Base-by-base conservation (phyloP, 495 filamentous ascomycete genomes). In the Penicillium steckii region DNA sequence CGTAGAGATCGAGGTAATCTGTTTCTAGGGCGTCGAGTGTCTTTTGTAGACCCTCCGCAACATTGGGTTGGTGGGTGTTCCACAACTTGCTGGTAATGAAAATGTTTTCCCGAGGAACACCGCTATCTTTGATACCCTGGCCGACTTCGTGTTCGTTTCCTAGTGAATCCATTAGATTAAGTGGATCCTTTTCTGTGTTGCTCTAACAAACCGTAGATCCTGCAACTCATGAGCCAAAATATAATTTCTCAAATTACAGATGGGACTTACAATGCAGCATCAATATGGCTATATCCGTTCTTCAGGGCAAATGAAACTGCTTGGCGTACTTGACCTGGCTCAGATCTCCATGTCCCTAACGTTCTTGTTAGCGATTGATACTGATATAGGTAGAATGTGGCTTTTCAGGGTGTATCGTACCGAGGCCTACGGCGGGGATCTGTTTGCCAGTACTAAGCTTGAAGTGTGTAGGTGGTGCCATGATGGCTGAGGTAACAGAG, bases 341-440 rank as follows among this genome's bases (percentile, higher is more conserved):
- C 44, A 18, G 56, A 40, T 50, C 60, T 58, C 68, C 69, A 53
- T 54, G 69, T 24, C 33, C 65, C 48, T 69, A 52, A 24, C 24
- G 49, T 40, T 61, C 55, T 50, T 61, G 61, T 67, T 49, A 71
- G 27, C 8, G 17, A 55, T 32, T 23, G 19, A 1, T 17, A 25
- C 61, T 53, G 83, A 80, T 83, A 86, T 0, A 8, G 19, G 19
- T 8, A 2, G 5, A 52, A 26, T 26, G 41, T 26, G 1, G 17
- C 15, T 41, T 10, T n/a, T n/a, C n/a, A 6, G 13, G 26, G n/a
- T 44, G 23, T n/a, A 46, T 50, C 52, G 84, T 88, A 6, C 86
- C 86, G n/a, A 89, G 78, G 45, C 86, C 86, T 45, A 88, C 69
- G 42, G 80, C 80, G 19, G 86, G 87, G 48, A 90, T 89, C 56